Evolutionary conservation across 2,329 filamentous ascomycete species (phyloP), one percentile per base, ranked within the genome.

Genomic region (Aspergillus eucalypticola): DNA sequence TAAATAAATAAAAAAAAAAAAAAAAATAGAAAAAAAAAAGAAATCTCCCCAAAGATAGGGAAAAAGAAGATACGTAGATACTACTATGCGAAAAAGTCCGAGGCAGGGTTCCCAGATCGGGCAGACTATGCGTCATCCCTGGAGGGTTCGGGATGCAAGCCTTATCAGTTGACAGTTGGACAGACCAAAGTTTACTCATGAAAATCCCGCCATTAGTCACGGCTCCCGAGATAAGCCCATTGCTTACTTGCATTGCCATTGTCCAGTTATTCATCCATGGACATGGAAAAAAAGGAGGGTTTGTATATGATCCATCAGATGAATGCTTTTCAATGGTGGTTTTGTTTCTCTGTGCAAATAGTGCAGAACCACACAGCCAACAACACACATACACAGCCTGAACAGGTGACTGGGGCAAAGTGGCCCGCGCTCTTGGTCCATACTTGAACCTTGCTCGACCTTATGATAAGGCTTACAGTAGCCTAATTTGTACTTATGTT

Each of bases 131-230:
- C 53, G 53, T 55, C 53, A 55, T 27, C 41, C 53, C 39, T 32
- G 25, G 13, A 25, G 8, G 46, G 46, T 50, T 35, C 46, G 21
- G 19, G 23, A 55, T 35, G 21, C 53, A 55, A 21, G 39, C 53
- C 53, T 55, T 55, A 55, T 55, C 53, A 55, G 53, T 54, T 54
- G 35, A 54, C 25, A 27, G 39, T 55, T 32, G 44, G 53, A 55
- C 53, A 46, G 25, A n/a, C 2, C 27, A 8, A 44, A 32, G 15
- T 46, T 55, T 55, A 55, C 29, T 55, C 53, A 55, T 55, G 53
- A 19, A 23, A 55, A 46, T 55, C 39, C 53, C 39, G 17, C 27
- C 25, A 35, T 55, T 55, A 46, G 53, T 55, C 53, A 55, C 23
- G 29, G 8, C 35, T 6, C 13, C 53, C 53, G 11, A 44, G 53